Evolutionary conservation across 148 eudicot species (phyloP), one percentile per base, ranked within the genome.

Genomic region (Amaranthus hypochondriacus): DNA sequence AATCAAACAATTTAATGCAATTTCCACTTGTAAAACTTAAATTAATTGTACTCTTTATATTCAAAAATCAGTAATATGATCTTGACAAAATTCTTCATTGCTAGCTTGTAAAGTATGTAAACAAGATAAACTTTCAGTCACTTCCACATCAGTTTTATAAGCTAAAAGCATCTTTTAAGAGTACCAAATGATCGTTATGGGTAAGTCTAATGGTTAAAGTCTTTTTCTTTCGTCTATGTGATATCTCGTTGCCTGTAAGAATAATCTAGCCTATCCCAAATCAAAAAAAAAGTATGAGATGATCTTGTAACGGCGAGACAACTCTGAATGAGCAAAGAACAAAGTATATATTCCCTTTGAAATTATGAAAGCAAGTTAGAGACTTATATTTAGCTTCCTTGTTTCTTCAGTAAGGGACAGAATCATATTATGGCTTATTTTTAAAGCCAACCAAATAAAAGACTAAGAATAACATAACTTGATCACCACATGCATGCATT

Each of bases 301-400:
- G 77, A 58, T 62, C 69, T 66, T 78, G 66, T 55, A 46, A 56
- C 67, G 72, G 55, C 67, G 28, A n/a, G 46, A 61, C 18, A 18
- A 53, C 57, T 53, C 10, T 5, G 68, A 47, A 18, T n/a, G 0
- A 73, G 7, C 5, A 15, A 47, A 15, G 39, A 66, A 39, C 2
- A 59, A 58, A 57, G 56, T 15, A 44, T 6, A 14, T 66, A 78
- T 72, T 78, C 76, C 72, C 9, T 58, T 43, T 48, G 12, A 15
- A 18, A 7, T 9, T 9, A 15, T 52, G 56, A 66, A 51, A 42
- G 57, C 9, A 50, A 66, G 12, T 78, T 48, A 77, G 54, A 68
- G 69, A 61, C 64, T 78, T 68, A 28, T 49, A 78, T 61, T 68
- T 57, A 42, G 56, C 59, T 78, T 78, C 51, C 5, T 13, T 63